A percentile compares a stretch with the other conserved stretches of the same genome.
Conservation (phyloP, 179 eudicot genomes). For the Amaranthus tricolor region DNA sequence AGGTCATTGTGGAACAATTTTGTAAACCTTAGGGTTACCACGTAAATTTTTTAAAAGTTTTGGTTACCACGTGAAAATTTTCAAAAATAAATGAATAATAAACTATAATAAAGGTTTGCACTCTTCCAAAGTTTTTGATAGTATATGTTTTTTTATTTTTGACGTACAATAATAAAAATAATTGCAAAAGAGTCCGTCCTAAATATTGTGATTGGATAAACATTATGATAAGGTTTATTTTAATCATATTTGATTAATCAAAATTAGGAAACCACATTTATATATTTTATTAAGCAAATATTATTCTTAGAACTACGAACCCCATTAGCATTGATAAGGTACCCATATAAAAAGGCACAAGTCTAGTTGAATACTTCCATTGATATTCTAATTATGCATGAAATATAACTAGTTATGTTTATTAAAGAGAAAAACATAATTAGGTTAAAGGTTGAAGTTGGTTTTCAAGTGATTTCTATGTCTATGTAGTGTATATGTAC, state of each 20-base stretch:
- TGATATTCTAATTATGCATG: not conserved
- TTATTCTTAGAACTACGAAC: not conserved
- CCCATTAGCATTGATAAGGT: slow-evolving; percentile 2
- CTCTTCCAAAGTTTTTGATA: not conserved
- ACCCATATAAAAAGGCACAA: not conserved
- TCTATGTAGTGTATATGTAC: not conserved
- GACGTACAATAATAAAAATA: not conserved
- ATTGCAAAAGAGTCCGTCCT: not conserved
- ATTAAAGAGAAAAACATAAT: no score
- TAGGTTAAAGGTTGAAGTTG: not conserved
- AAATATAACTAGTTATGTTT: no score
- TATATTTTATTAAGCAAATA: not conserved
- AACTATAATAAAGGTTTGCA: not conserved
- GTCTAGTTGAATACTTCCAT: not conserved
- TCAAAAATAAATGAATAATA: not conserved
- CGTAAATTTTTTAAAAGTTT: no score
- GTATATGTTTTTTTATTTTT: not conserved
- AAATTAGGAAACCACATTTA: not conserved
- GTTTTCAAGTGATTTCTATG: not conserved
- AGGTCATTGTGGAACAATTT: no score
- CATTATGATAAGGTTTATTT: slow-evolving; percentile 6
- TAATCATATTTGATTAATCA: not conserved
- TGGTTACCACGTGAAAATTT: no score
- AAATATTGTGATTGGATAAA: slow-evolving; percentile 9
- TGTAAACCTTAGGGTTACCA: no score